Evolutionary conservation across 352 stramenopile genomes (phyloP), one percentile per base, ranked within the genome.

Genomic region (Globisporangium irregulare): DNA sequence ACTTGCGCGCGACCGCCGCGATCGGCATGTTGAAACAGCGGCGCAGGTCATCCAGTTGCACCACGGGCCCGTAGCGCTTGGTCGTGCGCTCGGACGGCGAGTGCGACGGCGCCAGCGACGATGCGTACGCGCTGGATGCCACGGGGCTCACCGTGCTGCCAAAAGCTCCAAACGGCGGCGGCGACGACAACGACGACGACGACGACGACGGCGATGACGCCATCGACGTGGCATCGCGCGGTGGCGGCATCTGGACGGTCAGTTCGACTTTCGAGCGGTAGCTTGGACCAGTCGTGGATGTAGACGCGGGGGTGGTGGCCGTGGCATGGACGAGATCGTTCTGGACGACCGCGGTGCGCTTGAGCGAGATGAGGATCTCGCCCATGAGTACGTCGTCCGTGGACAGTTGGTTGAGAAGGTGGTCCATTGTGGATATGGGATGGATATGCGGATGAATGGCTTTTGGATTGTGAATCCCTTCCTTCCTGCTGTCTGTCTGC

Each of bases 11-110:
- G 38, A 95, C 87, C 0, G 80, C 80, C 3, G 85, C 85, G 68
- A 95, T 91, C 66, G 87, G 87, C 82, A 93, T 92, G 71, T 93
- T 92, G 66, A 95, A 95, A 69, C 86, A 92, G 66, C 79, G 75
- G 27, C 83, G 79, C 54, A 95, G 70, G 64, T 93, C 84, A 41
- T 89, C 79, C n/a, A 93, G 75, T 59, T 91, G 74, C 38, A 93
- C 84, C 53, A 91, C 84, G 0, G 84, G 84, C 0, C 81, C 81
- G 64, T 89, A 89, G 22, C 84, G 84, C 69, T 89, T 89, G 51
- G 70, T n/a, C 41, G 41, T 80, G 18, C 75, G 70, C 50, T 82
- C 75, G 12, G 75, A 76, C 8, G 75, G 75, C 41, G 70, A 65
- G 54, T 82, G 73, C 43, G 58, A 62, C n/a, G 66, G 65, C 4